These are phyloP conservation scores for Serendipita indica DNA, from an alignment of 768 basidiomycete species.

Conservation along the genomic window DNA sequence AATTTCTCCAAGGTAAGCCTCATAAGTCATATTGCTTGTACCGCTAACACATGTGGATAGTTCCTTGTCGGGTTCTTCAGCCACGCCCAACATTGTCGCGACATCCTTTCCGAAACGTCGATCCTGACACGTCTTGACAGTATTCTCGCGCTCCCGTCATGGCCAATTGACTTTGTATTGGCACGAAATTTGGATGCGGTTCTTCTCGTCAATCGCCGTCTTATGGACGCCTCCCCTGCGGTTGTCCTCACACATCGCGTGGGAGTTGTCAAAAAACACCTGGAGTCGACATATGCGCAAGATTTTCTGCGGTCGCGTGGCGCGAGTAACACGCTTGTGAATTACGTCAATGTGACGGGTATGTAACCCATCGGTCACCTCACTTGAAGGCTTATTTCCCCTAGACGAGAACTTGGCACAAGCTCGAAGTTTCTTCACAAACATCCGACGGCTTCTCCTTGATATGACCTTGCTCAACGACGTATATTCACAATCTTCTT, in stretches of 20 bases:
- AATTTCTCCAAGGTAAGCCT: slow-evolving; percentile 34
- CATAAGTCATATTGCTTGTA: not conserved
- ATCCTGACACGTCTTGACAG: slow-evolving; percentile 60
- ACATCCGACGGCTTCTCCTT: slow-evolving; percentile 58
- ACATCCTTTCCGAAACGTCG: slow-evolving; percentile 65
- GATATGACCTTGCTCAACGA: slow-evolving; percentile 74
- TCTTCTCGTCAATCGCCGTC: slow-evolving; percentile 74
- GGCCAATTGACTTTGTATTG: slow-evolving; percentile 79
- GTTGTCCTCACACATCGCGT: slow-evolving; percentile 60
- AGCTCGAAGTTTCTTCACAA: slow-evolving; percentile 53
- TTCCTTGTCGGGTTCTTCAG: slow-evolving; percentile 93
- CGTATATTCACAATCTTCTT: slow-evolving; percentile 66
- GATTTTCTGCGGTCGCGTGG: slow-evolving; percentile 16
- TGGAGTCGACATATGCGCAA: slow-evolving; percentile 63
- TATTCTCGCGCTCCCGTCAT: slow-evolving; percentile 67
- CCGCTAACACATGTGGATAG: slow-evolving; percentile 26
- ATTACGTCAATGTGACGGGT: not conserved
- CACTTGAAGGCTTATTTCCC: slow-evolving; percentile 17
- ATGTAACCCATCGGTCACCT: slow-evolving; percentile 5
- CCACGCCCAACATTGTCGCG: slow-evolving; percentile 75
- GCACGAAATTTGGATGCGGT: slow-evolving; percentile 76
- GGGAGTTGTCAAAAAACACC: slow-evolving; percentile 50
- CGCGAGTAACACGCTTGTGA: not conserved
- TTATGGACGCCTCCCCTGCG: slow-evolving; percentile 72
- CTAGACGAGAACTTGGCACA: slow-evolving; percentile 32